phyloP scores from a whole-genome alignment of 2,329 filamentous ascomycete species.

The Cladosporium sp. region DNA sequence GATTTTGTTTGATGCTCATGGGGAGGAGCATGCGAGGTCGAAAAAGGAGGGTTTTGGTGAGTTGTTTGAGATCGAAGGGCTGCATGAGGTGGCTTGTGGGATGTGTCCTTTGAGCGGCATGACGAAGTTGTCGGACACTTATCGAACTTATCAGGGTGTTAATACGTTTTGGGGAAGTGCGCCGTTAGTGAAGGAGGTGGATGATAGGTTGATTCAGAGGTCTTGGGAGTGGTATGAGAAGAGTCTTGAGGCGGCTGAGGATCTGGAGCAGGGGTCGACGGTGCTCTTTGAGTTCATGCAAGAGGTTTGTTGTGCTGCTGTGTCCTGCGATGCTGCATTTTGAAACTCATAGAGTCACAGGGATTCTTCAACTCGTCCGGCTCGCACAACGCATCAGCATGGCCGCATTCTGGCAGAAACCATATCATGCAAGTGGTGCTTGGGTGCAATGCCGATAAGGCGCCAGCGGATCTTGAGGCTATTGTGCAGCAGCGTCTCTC shows the following conservation, averaged over 20 bases:
- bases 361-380: constrained; percentile 18
- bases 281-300: constrained; percentile 30
- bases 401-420: constrained; percentile 22
- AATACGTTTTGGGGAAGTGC: constrained; percentile 25
- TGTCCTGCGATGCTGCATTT: neutral
- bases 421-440: constrained; percentile 26
- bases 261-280: constrained; percentile 21
- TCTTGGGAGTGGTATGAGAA: constrained; percentile 28
- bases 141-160: constrained; percentile 20
- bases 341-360: constrained; percentile 3
- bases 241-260: constrained; percentile 15
- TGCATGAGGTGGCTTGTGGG: constrained; percentile 20
- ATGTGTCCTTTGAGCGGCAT: constrained; percentile 23
- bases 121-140: constrained; percentile 22
- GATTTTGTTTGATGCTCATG: constrained; percentile 30
- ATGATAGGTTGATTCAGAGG: constrained; percentile 23
- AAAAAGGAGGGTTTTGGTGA: constrained; percentile 26
- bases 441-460: constrained; percentile 18
- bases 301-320: constrained; percentile 12
- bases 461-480: constrained; percentile 17
- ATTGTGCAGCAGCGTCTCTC: constrained; percentile 18
- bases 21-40: constrained; percentile 28
- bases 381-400: constrained; percentile 20
- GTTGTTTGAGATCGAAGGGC: constrained; percentile 25
- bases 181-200: constrained; percentile 23